Evolutionary conservation across 495 filamentous ascomycete genomes (phyloP), one percentile per base, ranked within the genome.

Genomic region (Xylaria grammica): DNA sequence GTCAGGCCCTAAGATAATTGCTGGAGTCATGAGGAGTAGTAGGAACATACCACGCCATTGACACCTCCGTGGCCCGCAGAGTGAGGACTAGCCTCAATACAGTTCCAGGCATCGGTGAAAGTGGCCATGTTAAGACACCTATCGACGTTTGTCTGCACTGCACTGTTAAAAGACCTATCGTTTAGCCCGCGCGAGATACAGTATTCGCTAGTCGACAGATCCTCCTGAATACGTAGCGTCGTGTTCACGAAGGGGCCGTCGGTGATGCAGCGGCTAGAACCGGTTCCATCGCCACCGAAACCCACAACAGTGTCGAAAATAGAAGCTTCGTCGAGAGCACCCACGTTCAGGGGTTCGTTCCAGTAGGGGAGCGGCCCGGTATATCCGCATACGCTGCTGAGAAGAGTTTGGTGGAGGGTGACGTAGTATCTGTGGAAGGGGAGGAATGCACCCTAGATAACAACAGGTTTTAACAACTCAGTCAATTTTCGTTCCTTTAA

Each of bases 321-420:
- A 3, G 46, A 34, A 1, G 75, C 73, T 10, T 27, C 10, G 1
- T 51, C 51, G 55, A 78, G 75, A 3, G 67, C 67, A 13, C 74
- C 78, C 8, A 75, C 75, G 56, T 79, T 75, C 19, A 19, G 50
- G 2, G 63, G 11, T 45, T 79, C 78, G 49, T 79, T 71, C 78
- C 78, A 80, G 59, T 78, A 80, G 60, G 77, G 77, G 20, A 78
- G 77, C 0, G 66, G 62, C 3, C 78, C 78, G 1, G 38, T 70
- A 60, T 78, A 81, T 15, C 69, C 71, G 62, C 78, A 81, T 57
- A 76, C 70, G 1, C 55, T 68, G n/a, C 69, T 48, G 4, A 80
- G 60, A 0, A 74, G 56, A 26, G 17, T 30, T 55, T 80, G 76
- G 51, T 79, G 74, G 9, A 72, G 62, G 20, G 69, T 61, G 4